These are phyloP conservation scores for Plasmodium billcollinsi DNA, from an alignment of 169 alveolate species.

Conservation along the genomic window DNA sequence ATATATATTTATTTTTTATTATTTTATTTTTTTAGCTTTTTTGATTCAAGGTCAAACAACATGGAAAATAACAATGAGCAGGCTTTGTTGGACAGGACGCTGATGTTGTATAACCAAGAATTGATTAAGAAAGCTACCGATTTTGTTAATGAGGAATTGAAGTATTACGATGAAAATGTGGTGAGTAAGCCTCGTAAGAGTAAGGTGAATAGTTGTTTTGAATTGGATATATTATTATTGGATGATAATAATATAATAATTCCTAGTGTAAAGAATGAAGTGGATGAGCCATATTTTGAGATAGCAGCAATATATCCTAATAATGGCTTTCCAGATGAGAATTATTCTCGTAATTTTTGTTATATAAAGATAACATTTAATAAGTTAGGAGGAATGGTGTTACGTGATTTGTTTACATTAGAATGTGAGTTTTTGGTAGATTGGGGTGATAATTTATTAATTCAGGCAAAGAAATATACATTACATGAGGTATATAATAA, in stretches of 20 bases:
- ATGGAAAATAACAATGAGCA: conserved; percentile 44
- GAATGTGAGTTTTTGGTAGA: conserved; percentile 84
- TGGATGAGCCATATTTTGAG: conserved; percentile 81
- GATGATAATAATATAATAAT: conserved; percentile 60
- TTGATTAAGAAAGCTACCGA: conserved; percentile 64
- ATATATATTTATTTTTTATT: background rate
- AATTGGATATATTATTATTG: conserved; percentile 43
- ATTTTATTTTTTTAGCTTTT: background rate
- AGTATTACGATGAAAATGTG: conserved; percentile 75
- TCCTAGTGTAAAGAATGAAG: conserved; percentile 57
- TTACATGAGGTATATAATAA: conserved; percentile 77
- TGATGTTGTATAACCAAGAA: conserved; percentile 50
- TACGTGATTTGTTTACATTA: conserved; percentile 79
- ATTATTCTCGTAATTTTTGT: conserved; percentile 76
- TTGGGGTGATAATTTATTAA: conserved; percentile 83
- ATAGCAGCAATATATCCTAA: conserved; percentile 80
- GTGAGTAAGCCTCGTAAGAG: conserved; percentile 59
- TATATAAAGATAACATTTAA: conserved; percentile 80
- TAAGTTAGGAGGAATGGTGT: conserved; percentile 81
- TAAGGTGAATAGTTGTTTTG: conserved; percentile 26
- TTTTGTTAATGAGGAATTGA: conserved; percentile 60
- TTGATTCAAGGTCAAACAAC: conserved; percentile 18
- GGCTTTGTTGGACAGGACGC: conserved; percentile 19
- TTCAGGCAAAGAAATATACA: conserved; percentile 82
- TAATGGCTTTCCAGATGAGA: conserved; percentile 65